Evolutionary conservation across 2,329 filamentous ascomycete genomes (phyloP), one percentile per base, ranked within the genome.

Genomic region (Paecilomyces sp.): DNA sequence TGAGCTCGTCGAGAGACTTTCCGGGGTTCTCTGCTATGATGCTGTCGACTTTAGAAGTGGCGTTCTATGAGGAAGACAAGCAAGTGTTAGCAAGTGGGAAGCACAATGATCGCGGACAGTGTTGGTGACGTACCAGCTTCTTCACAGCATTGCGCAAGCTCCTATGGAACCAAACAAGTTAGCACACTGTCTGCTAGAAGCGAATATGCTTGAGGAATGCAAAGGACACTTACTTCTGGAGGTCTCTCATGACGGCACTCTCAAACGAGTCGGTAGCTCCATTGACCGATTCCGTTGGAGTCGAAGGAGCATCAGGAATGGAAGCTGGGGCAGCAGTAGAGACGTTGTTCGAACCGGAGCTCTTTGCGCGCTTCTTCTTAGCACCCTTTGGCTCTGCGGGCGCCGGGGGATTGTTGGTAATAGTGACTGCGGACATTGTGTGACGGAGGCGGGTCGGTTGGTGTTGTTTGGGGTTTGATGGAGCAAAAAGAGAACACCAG

Each of bases 101-200:
- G 33, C 11, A n/a, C 31, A 58, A 59, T 18, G 18, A 13, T 52
- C 8, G 30, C 30, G 33, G n/a, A 57, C 25, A 33, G 36, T 24
- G 31, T 55, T 53, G 15, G 50, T 51, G 36, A 80, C 89, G 79
- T 78, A 96, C 91, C 70, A 97, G 87, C 80, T 97, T 97, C 85
- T 97, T 97, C 81, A 87, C 89, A 70, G 94, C 80, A 76, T 94
- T 96, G 72, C 93, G 92, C 68, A 97, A 90, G 76, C 86, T 91
- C 83, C 92, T 96, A 62, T 53, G 64, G 25, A 61, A 24, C 25
- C 58, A 58, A 18, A 52, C 61, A 61, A 57, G 57, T 67, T 63
- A 70, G 63, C 57, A 57, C 41, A 62, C 60, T 60, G 59, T 53
- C 54, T 54, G 30, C 50, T 61, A 67, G 61, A 68, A 64, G 52